phyloP scores from a whole-genome alignment of 2,329 filamentous ascomycete genomes.

The Neonectria coccinea region DNA sequence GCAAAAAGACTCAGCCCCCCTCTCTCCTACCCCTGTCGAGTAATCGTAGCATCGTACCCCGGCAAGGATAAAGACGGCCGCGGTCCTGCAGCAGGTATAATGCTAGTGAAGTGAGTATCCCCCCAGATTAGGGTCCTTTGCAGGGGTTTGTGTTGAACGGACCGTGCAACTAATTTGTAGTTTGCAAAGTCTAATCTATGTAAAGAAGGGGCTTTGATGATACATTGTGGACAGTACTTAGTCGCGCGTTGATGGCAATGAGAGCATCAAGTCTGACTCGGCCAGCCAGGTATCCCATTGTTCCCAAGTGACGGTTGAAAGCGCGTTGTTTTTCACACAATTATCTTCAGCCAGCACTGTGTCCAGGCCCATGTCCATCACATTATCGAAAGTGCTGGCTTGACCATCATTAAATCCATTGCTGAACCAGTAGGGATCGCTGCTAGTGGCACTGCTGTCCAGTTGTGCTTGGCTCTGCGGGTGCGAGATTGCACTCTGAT shows the following conservation, averaged over 20 bases:
- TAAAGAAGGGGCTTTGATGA: too few relatives aligned
- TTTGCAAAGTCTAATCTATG: too few relatives aligned
- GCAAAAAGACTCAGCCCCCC: too few relatives aligned
- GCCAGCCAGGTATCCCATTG: slow-evolving; percentile 1
- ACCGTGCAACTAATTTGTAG: too few relatives aligned
- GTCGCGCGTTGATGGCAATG: not conserved
- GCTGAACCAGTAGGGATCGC: not conserved
- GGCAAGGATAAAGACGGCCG: too few relatives aligned
- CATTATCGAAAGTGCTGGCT: not conserved
- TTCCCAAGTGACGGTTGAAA: not conserved
- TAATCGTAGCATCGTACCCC: too few relatives aligned
- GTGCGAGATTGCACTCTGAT: not conserved
- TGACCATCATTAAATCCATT: not conserved
- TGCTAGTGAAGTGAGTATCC: too few relatives aligned
- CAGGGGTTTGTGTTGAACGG: too few relatives aligned
- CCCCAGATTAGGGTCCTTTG: too few relatives aligned
- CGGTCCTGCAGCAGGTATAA: too few relatives aligned
- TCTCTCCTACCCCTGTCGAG: too few relatives aligned
- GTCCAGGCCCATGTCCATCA: not conserved
- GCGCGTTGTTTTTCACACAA: not conserved
- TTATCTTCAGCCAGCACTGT: not conserved
- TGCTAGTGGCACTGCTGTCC: not conserved
- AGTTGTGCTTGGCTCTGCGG: not conserved
- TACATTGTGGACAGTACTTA: not conserved
- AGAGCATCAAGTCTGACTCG: not conserved